These are phyloP conservation scores for Fusarium nelsonii DNA, from an alignment of 2,329 filamentous ascomycete genomes.

Conservation along the genomic window DNA sequence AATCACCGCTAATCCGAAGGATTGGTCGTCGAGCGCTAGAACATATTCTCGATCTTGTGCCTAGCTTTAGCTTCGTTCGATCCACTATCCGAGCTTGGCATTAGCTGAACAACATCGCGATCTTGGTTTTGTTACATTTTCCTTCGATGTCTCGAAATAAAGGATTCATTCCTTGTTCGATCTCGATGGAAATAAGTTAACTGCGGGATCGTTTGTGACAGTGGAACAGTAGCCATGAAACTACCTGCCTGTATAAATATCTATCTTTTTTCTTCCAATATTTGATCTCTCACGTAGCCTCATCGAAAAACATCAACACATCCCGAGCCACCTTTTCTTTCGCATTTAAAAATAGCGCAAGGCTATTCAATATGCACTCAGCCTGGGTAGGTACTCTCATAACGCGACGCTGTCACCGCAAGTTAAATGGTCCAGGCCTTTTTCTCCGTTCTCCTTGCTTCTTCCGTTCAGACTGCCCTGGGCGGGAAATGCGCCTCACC, in stretches of 20 bases:
- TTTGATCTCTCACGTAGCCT: no score
- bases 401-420: accelerated
- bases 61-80: not conserved
- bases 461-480: not conserved
- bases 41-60: not conserved
- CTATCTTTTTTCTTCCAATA: accelerated
- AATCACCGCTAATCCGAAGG: not conserved
- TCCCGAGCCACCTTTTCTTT: not conserved
- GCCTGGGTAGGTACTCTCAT: not conserved
- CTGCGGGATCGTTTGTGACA: accelerated
- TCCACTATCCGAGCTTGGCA: not conserved
- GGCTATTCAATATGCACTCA: not conserved
- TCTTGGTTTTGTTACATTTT: not conserved
- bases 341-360: not conserved
- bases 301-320: not conserved
- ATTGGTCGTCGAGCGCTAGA: not conserved
- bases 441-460: not conserved
- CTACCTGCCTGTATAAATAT: not conserved
- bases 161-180: not conserved
- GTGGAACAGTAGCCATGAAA: accelerated
- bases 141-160: accelerated
- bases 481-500: not conserved
- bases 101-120: not conserved
- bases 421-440: not conserved
- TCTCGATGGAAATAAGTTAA: not conserved